phyloP scores from a whole-genome alignment of 352 stramenopile species.

The Phytophthora idaei region DNA sequence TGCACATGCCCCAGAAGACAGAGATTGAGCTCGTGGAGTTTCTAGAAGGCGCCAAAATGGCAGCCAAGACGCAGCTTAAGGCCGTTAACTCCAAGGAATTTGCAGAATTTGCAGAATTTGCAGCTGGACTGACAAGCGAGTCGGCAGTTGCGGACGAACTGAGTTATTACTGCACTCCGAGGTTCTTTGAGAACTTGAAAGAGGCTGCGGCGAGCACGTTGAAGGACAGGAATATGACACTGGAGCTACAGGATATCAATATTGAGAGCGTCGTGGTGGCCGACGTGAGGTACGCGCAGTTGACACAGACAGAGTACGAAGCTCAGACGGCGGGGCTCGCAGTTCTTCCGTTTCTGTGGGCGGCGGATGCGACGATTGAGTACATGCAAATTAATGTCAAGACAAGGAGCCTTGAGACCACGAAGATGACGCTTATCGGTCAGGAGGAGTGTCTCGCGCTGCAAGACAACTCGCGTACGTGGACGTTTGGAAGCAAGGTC shows the following conservation, averaged over 20 bases:
- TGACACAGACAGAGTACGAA: slow-evolving; percentile 40
- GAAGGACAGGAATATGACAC: slow-evolving; percentile 35
- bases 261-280: slow-evolving; percentile 38
- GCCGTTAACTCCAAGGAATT: slow-evolving; percentile 48
- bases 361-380: slow-evolving; percentile 41
- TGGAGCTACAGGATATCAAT: slow-evolving; percentile 45
- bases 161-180: slow-evolving; percentile 35
- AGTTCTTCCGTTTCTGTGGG: slow-evolving; percentile 24
- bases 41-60: slow-evolving; percentile 38
- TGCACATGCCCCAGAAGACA: slow-evolving; percentile 40
- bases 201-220: slow-evolving; percentile 27
- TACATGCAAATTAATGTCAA: slow-evolving; percentile 41
- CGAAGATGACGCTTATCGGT: slow-evolving; percentile 48
- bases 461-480: slow-evolving; percentile 45
- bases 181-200: slow-evolving; percentile 34
- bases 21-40: slow-evolving; percentile 50
- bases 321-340: slow-evolving; percentile 26
- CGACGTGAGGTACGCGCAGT: slow-evolving; percentile 35
- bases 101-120: slow-evolving; percentile 39
- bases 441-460: slow-evolving; percentile 43
- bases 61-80: slow-evolving; percentile 33
- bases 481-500: slow-evolving; percentile 44
- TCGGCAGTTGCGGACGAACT: slow-evolving; percentile 23
- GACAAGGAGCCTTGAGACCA: slow-evolving; percentile 45
- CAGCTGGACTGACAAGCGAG: slow-evolving; percentile 15